Evolutionary conservation across 1,284 basidiomycete species (phyloP), one percentile per base, ranked within the genome.

Genomic region (Trametes pubescens): DNA sequence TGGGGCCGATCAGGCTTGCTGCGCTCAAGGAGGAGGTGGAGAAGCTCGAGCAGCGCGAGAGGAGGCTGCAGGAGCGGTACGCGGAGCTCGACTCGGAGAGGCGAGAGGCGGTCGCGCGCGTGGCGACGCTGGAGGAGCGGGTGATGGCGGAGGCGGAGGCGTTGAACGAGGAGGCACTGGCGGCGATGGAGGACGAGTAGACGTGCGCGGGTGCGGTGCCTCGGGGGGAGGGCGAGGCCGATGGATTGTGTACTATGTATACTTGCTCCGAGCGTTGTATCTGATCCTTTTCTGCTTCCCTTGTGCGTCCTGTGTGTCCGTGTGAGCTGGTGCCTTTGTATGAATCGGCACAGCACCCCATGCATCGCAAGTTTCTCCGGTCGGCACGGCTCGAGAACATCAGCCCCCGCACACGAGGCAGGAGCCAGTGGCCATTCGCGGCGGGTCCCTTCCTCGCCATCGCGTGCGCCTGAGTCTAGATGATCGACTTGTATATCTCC

Each of bases 21-120:
- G 80, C 83, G 26, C 82, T 97, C 69, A 88, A 89, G 75, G 92
- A 93, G 71, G 96, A 98, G 75, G 95, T 98, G 16, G 90, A 91
- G 48, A 81, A 79, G 66, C 81, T 98, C 51, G 91, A 94, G 75
- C 80, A 83, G 65, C 82, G 92, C 67, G 95, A 98, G 78, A 80
- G 83, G 59, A 79, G 87, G 68, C 78, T 96, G 69, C 96, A 98
- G 77, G 84, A 84, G 66, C 81, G 88, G 61, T 97, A 96, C 77
- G 88, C 86, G n/a, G 95, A 96, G 72, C 76, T 98, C 66, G 89
- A 90, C 57, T 77, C 80, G 61, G 92, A 95, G 77, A 83, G 91
- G 72, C 81, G 86, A 65, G 91, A 91, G 57, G 80, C 85, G 8
- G 80, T 86, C 71, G 82, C 78, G 44, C 80, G 88, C 53, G 86